Percentiles rank a stretch among this genome's conserved stretches.
Conservation (phyloP, 805 yeast genomes). For the Saturnispora gosingensis region DNA sequence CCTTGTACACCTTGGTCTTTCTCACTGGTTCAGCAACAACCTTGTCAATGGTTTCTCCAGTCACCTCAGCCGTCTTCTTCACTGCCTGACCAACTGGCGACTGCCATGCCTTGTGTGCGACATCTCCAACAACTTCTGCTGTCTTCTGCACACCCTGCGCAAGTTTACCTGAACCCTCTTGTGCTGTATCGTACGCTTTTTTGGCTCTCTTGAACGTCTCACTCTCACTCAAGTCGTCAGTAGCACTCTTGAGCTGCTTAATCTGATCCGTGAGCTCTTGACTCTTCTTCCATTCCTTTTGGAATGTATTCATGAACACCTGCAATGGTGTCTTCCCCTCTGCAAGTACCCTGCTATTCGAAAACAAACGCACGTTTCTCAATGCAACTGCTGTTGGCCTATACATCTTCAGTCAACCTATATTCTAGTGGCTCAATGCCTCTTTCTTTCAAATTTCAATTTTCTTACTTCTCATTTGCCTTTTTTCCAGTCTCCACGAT, state of each 20-base stretch:
- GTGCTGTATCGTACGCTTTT: conserved; percentile 85
- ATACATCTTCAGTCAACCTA: neutral
- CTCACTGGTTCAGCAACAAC: conserved; percentile 81
- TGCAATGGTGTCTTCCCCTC: conserved; percentile 65
- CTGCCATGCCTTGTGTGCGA: conserved; percentile 91
- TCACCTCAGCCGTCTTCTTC: conserved; percentile 69
- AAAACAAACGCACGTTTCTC: conserved; percentile 4
- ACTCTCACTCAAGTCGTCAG: conserved; percentile 87
- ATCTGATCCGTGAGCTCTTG: conserved; percentile 85
- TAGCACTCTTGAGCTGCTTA: conserved; percentile 91
- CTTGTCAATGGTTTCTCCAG: conserved; percentile 82
- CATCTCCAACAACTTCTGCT: conserved; percentile 88
- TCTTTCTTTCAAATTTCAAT: neutral
- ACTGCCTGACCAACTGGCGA: conserved; percentile 86
- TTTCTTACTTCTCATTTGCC: neutral
- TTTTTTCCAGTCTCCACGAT: neutral
- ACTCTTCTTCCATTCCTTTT: conserved; percentile 82
- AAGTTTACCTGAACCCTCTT: conserved; percentile 51
- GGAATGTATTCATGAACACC: conserved; percentile 89
- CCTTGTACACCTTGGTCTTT: conserved; percentile 81
- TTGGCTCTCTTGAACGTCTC: conserved; percentile 89
- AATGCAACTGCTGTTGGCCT: neutral
- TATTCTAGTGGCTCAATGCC: neutral
- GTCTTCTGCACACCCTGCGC: conserved; percentile 74
- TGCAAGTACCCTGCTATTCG: conserved; percentile 1